Conservation (phyloP, 176 grass and related monocot species). For the sorghum (Sorghum bicolor) region DNA sequence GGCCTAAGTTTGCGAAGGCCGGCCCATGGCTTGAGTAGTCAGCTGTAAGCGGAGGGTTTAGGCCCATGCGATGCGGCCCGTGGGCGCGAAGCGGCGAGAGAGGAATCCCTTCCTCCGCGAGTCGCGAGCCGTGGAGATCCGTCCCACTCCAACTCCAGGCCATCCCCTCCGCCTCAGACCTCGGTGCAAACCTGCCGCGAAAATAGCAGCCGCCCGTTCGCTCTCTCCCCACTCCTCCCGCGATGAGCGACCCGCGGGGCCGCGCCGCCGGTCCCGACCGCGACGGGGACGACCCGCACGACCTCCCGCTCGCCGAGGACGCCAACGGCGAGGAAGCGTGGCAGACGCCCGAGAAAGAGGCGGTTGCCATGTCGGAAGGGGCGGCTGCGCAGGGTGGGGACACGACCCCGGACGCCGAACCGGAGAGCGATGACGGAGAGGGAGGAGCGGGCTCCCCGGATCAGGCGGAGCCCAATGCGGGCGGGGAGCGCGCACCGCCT, state of each 20-base stretch:
- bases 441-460: conserved; percentile 28
- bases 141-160: conserved; percentile 27
- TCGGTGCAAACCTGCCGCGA: conserved; percentile 48
- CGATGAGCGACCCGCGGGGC: conserved; percentile 54
- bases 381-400: background rate
- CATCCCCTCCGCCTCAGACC: conserved; percentile 21
- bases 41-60: background rate
- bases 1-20: too few relatives aligned
- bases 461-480: conserved; percentile 44
- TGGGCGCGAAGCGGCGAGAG: background rate
- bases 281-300: conserved; percentile 21
- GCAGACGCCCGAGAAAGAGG: conserved; percentile 27
- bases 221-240: conserved; percentile 12
- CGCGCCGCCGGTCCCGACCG: conserved; percentile 28
- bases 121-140: conserved; percentile 62
- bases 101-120: conserved; percentile 9
- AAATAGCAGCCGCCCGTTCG: conserved; percentile 50
- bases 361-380: conserved; percentile 13
- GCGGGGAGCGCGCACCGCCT: background rate
- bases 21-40: background rate
- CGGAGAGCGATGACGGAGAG: conserved; percentile 39
- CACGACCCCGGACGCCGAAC: conserved; percentile 16
- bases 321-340: conserved; percentile 20
- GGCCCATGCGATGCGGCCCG: background rate
- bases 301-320: conserved; percentile 34